These are phyloP conservation scores for Phlebiopsis gigantea DNA, from an alignment of 768 basidiomycete species.

Conservation along the genomic window DNA sequence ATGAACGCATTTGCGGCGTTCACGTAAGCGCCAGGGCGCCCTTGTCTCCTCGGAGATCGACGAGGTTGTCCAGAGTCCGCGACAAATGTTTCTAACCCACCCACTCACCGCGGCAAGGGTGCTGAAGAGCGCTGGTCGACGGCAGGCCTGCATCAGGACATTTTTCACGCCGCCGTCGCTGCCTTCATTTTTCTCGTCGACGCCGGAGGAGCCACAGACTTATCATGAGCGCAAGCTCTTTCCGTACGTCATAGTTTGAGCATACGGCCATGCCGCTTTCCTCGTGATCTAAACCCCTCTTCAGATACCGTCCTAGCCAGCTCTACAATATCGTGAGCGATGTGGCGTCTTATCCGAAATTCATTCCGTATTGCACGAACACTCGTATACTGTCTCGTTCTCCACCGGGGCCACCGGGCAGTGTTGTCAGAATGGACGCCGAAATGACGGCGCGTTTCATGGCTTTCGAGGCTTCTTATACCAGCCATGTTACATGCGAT, in stretches of 20 bases:
- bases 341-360: constrained; percentile 78
- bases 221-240: constrained; percentile 85
- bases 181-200: constrained; percentile 38
- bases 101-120: not conserved
- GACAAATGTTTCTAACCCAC: not conserved
- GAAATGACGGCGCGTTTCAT: constrained; percentile 89
- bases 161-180: constrained; percentile 33
- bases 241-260: constrained; percentile 53
- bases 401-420: constrained; percentile 19
- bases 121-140: not conserved
- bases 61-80: not conserved
- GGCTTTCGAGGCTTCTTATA: constrained; percentile 81
- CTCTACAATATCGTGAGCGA: constrained; percentile 86
- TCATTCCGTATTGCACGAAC: constrained; percentile 83
- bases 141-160: not conserved
- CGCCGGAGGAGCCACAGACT: constrained; percentile 40
- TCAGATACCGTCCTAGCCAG: constrained; percentile 71
- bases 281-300: not conserved
- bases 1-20: not conserved
- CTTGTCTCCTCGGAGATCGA: not conserved
- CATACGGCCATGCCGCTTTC: not conserved
- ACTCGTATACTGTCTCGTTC: constrained; percentile 54
- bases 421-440: constrained; percentile 55
- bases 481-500: constrained; percentile 75
- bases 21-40: not conserved